Base-by-base conservation (phyloP, 2,329 filamentous ascomycete genomes). In the Teratosphaeria epicoccoides region DNA sequence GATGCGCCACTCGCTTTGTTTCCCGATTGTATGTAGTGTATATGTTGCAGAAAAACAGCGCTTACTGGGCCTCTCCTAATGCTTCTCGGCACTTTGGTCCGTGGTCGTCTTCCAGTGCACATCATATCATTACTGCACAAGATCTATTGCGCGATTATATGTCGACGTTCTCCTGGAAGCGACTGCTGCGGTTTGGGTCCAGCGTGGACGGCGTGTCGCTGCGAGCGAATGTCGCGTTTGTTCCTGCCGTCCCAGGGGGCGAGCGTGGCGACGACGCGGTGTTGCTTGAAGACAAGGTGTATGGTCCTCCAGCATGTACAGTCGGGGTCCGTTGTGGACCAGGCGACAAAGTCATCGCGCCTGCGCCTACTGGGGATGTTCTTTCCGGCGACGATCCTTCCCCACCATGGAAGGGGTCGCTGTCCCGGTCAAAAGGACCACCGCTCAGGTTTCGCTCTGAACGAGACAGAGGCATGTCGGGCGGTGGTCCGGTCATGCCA, bases 391-490 rank as follows among this genome's bases (percentile, higher is more conserved):
- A 58, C 7, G 53, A 51, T 22, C 67, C 68, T 9, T 65, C 60
- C 7, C 68, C 67, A 23, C 70, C 70, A 52, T 72, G 72, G 46
- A 67, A 68, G 44, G 69, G 70, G 12, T 66, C 61, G 52, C 71
- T 72, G 55, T 75, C 71, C n/a, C 67, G 67, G 55, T 73, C 73
- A 57, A 72, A 73, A 2, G 71, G 71, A 0, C 66, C 65, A 5
- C 66, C 68, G 51, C 59, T 62, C 26, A 63, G 49, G 47, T 62
- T 59, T n/a, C 55, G 54, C 24, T 57, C 55, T 49, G 23, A 25
- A 20, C 47, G 46, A 4, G 55, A 50, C 47, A 59, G 54, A 22
- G 59, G 56, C 25, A 70, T 49, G 43, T 37, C 26, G 23, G 56
- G 53, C 17, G 54, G 51, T 14, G 52, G n/a, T 37, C 53, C 46